A percentile compares a stretch with the other conserved stretches of the same genome.
These are phyloP conservation scores for Fusarium newnesense DNA, from an alignment of 2,329 filamentous ascomycete genomes.

Conservation along the genomic window DNA sequence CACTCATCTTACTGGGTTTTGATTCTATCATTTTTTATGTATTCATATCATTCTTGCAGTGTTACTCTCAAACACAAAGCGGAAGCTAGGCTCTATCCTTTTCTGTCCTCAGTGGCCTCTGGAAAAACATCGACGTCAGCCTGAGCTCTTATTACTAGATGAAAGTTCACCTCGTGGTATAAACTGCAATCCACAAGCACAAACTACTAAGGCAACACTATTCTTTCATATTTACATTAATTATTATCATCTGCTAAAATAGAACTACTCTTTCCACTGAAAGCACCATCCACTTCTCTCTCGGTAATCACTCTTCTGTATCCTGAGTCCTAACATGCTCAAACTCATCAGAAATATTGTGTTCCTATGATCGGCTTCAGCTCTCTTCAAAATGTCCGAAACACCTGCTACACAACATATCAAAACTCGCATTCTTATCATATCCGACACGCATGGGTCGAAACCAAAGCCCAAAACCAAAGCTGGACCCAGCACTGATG, in stretches of 20 bases:
- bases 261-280: background rate
- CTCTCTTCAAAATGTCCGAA: slow-evolving; percentile 12
- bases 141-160: background rate
- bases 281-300: background rate
- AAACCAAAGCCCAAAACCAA: slow-evolving; percentile 27
- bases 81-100: background rate
- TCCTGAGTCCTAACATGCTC: background rate
- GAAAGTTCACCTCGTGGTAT: background rate
- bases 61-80: background rate
- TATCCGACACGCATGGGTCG: slow-evolving; percentile 52
- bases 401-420: slow-evolving; percentile 27
- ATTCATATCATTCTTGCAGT: background rate
- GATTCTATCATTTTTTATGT: background rate
- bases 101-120: background rate
- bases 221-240: background rate
- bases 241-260: background rate
- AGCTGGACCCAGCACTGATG: slow-evolving; percentile 32
- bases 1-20: background rate
- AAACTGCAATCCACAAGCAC: background rate
- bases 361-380: background rate
- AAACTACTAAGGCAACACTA: background rate
- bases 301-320: background rate
- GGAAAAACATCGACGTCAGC: slow-evolving; percentile 10
- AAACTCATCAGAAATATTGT: background rate
- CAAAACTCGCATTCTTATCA: slow-evolving; percentile 52